Percentiles rank a stretch among this genome's conserved stretches.
phyloP scores from a whole-genome alignment of 2,329 filamentous ascomycete genomes.

The Apiospora aurea region DNA sequence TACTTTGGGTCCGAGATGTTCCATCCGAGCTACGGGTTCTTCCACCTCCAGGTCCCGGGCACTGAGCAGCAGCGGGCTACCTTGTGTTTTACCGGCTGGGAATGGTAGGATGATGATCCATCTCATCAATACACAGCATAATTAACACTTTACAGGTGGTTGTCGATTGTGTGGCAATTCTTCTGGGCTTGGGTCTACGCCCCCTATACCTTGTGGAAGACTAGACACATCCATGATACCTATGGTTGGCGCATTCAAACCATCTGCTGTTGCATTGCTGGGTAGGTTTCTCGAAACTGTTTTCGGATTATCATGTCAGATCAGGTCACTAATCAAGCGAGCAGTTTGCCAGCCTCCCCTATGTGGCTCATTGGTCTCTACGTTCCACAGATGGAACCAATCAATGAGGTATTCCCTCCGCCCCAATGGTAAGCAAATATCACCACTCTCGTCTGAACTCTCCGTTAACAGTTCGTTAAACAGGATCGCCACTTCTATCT shows the following conservation, averaged over 20 bases:
- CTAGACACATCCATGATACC: slow-evolving; percentile 67
- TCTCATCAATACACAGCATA: not conserved
- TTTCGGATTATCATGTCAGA: not conserved
- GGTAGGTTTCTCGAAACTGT: slow-evolving; percentile 41
- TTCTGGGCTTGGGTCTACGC: slow-evolving; percentile 69
- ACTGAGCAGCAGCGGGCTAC: slow-evolving; percentile 56
- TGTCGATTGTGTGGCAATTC: slow-evolving; percentile 69
- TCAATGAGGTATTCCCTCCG: slow-evolving; percentile 65
- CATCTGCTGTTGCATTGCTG: slow-evolving; percentile 56
- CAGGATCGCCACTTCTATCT: slow-evolving; percentile 63
- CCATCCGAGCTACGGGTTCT: slow-evolving; percentile 65
- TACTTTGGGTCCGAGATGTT: slow-evolving; percentile 72
- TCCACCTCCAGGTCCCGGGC: slow-evolving; percentile 66
- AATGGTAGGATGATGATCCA: slow-evolving; percentile 58
- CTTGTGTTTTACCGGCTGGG: slow-evolving; percentile 59
- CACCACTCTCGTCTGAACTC: slow-evolving; percentile 43
- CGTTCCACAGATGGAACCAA: slow-evolving; percentile 54
- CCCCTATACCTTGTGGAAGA: slow-evolving; percentile 67
- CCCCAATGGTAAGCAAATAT: slow-evolving; percentile 60
- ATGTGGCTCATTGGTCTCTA: slow-evolving; percentile 71
- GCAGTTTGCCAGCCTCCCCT: slow-evolving; percentile 68
- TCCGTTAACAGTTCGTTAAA: slow-evolving; percentile 35
- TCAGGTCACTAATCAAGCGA: slow-evolving; percentile 16
- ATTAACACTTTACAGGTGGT: slow-evolving; percentile 54
- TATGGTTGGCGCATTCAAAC: slow-evolving; percentile 73